phyloP scores from a whole-genome alignment of 805 yeast species.

The Geotrichum ghanense region DNA sequence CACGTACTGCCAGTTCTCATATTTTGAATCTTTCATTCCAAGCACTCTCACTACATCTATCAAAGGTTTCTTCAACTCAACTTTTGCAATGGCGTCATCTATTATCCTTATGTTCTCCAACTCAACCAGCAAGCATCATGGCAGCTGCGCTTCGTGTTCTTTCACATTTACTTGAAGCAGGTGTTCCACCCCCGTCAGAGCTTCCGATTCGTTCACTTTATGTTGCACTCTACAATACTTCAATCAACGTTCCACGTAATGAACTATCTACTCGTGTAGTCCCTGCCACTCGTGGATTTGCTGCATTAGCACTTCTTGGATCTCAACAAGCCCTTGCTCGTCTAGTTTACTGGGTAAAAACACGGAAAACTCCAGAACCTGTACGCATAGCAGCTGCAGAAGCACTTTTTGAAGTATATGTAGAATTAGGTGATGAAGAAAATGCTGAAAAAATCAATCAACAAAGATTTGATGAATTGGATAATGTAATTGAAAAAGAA shows the following conservation, averaged over 20 bases:
- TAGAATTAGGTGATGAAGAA: not conserved
- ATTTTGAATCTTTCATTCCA: slow-evolving; percentile 8
- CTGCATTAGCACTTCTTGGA: slow-evolving; percentile 23
- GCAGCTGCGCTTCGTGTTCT: slow-evolving; percentile 6
- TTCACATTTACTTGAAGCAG: slow-evolving; percentile 8
- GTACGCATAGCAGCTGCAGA: not conserved
- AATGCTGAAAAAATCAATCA: not conserved
- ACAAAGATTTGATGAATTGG: not conserved
- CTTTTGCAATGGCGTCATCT: slow-evolving; percentile 5
- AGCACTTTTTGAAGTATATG: not conserved
- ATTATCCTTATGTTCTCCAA: not conserved
- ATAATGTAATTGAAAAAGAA: too few relatives aligned
- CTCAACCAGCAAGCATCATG: slow-evolving; percentile 4
- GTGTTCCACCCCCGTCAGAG: slow-evolving; percentile 17
- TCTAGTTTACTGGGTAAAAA: slow-evolving; percentile 2
- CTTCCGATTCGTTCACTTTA: slow-evolving; percentile 28
- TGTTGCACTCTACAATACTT: slow-evolving; percentile 37
- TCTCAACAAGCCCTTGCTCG: slow-evolving; percentile 4
- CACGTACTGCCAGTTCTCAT: slow-evolving; percentile 13
- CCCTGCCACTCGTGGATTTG: slow-evolving; percentile 34
- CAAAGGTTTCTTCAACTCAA: not conserved
- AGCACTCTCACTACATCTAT: slow-evolving; percentile 7
- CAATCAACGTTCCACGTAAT: slow-evolving; percentile 39
- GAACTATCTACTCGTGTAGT: slow-evolving; percentile 27
- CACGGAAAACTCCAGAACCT: not conserved